phyloP scores from a whole-genome alignment of 2,329 filamentous ascomycete species.

The Sodiomyces alkalinus region DNA sequence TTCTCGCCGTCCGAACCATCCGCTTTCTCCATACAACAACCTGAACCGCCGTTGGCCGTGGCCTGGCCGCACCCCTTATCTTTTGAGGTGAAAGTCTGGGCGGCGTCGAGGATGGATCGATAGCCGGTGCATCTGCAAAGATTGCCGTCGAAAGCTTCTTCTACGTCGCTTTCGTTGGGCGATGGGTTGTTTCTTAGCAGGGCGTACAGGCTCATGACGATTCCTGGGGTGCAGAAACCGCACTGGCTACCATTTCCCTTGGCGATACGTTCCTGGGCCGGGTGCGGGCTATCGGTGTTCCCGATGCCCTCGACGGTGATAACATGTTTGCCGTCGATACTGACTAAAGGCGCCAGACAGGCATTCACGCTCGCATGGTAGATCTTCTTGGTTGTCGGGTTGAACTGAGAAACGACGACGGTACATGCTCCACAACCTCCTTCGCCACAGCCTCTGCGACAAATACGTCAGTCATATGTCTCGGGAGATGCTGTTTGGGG shows the following conservation, averaged over 20 bases:
- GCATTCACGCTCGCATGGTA: slow-evolving; percentile 97
- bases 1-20: slow-evolving; percentile 19
- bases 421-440: slow-evolving; percentile 95
- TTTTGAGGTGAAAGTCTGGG: slow-evolving; percentile 66
- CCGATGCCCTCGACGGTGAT: slow-evolving; percentile 97
- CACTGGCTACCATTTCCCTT: slow-evolving; percentile 86
- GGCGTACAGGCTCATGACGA: slow-evolving; percentile 95
- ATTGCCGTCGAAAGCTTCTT: slow-evolving; percentile 96
- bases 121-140: slow-evolving; percentile 94
- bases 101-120: slow-evolving; percentile 82
- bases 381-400: slow-evolving; percentile 80
- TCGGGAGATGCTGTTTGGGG: too few relatives aligned
- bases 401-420: slow-evolving; percentile 84
- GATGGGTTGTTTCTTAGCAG: slow-evolving; percentile 69
- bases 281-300: slow-evolving; percentile 72
- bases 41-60: slow-evolving; percentile 31
- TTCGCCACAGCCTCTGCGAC: slow-evolving; percentile 68
- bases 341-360: slow-evolving; percentile 81
- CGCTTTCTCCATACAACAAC: slow-evolving; percentile 59
- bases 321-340: slow-evolving; percentile 93
- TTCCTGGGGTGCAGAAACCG: slow-evolving; percentile 90
- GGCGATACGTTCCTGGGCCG: slow-evolving; percentile 79
- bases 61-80: slow-evolving; percentile 33
- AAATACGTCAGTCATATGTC: slow-evolving; percentile 1
- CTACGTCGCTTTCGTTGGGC: slow-evolving; percentile 69